Evolutionary conservation across 2,329 filamentous ascomycete genomes (phyloP), one percentile per base, ranked within the genome.

Genomic region (Aotearoamyces nothofagi): DNA sequence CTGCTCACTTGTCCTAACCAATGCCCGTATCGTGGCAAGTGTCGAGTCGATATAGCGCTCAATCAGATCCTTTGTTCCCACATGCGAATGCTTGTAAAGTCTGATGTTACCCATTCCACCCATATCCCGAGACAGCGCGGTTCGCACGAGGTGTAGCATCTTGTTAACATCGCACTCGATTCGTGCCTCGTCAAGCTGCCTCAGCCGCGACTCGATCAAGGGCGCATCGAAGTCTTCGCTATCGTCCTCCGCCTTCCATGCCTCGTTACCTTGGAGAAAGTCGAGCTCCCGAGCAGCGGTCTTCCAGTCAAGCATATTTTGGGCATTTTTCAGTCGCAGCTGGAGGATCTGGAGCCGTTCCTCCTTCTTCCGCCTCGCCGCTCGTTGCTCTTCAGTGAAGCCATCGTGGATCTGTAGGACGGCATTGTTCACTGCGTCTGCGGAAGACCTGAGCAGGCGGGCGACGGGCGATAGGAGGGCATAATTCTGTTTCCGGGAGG

Each of bases 1-100:
- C 13, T 56, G 45, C 5, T 58, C 44, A 52, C 69, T 54, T 53
- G 69, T 51, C 12, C 79, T 71, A 19, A 90, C 66, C 32, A 93
- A 53, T 0, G 72, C 64, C 5, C 74, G 61, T 34, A 96, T 75
- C 0, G 82, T 83, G 33, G 73, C 64, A 16, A 84, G 56, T 1
- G 81, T 76, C 1, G 81, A 83, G 27, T 78, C 69, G 36, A 92
- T 86, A 44, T 94, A 94, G 17, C 69, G 64, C 53, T 94, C 86
- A 36, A 93, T 87, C 38, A 93, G 55, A 34, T 67, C 63, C 55
- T 94, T 94, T 6, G 86, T 93, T 4, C 86, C 87, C 9, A 82
- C 67, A 46, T 90, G 76, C 0, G 79, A 80, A 48, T 90, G 80
- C 31, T 75, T 75, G 55, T 94, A 94, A 2, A 94, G 62, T 29